Conservation (phyloP, 768 basidiomycete genomes). For the Pleurotus tuber-regium region DNA sequence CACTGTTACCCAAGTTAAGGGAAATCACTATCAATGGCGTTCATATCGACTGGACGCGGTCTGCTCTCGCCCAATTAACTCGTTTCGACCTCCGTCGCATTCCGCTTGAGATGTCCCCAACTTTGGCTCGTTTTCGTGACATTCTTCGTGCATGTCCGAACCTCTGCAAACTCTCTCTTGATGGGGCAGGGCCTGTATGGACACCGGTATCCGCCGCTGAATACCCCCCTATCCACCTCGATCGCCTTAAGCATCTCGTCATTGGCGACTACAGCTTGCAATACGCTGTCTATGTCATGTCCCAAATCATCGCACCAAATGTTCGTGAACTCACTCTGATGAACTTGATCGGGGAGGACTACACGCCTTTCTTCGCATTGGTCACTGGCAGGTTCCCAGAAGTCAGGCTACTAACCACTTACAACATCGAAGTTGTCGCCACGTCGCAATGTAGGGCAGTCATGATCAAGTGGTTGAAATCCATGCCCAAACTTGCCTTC, state of each 20-base stretch:
- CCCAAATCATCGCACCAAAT: slow-evolving; percentile 54
- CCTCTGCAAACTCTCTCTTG: slow-evolving; percentile 54
- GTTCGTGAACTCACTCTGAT: slow-evolving; percentile 58
- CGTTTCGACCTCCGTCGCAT: slow-evolving; percentile 66
- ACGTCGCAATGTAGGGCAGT: slow-evolving; percentile 20
- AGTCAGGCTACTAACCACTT: slow-evolving; percentile 53
- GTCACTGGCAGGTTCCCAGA: slow-evolving; percentile 50
- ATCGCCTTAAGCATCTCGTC: slow-evolving; percentile 47
- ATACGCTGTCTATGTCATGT: slow-evolving; percentile 46
- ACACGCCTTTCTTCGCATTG: slow-evolving; percentile 41
- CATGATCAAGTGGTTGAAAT: slow-evolving; percentile 50
- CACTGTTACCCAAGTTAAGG: slow-evolving; percentile 39
- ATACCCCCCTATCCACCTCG: slow-evolving; percentile 43
- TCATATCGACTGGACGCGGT: slow-evolving; percentile 55
- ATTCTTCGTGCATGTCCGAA: slow-evolving; percentile 48
- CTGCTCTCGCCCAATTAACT: slow-evolving; percentile 51
- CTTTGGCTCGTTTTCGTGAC: slow-evolving; percentile 46
- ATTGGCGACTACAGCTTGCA: slow-evolving; percentile 52
- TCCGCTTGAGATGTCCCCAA: slow-evolving; percentile 49
- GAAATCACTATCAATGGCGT: slow-evolving; percentile 58
- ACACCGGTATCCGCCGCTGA: slow-evolving; percentile 18
- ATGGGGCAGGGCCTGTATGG: slow-evolving; percentile 58
- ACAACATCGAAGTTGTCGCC: slow-evolving; percentile 36
- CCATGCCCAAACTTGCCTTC: slow-evolving; percentile 55
- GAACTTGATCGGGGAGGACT: slow-evolving; percentile 50